phyloP scores from a whole-genome alignment of 305 asterid species.

The Euphrasia arctica region DNA sequence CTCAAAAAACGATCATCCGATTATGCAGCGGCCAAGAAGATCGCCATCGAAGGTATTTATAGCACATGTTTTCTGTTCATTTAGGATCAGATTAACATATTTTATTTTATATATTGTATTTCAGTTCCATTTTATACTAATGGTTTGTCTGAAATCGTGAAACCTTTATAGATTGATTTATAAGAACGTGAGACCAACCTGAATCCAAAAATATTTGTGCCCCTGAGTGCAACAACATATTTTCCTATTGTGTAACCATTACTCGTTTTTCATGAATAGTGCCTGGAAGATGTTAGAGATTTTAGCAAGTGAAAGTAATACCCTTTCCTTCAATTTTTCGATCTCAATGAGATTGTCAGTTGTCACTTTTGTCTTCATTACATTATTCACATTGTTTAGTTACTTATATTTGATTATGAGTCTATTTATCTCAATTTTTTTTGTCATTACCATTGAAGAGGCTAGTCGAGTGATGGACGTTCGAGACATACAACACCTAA shows the following conservation, averaged over 20 bases:
- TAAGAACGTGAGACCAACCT: too few species aligned
- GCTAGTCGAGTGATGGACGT: conserved; percentile 58
- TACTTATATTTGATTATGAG: background rate
- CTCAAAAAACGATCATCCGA: conserved; percentile 21
- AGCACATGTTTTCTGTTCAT: background rate
- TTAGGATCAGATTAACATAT: background rate
- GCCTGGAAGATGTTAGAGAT: background rate
- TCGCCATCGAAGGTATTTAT: background rate
- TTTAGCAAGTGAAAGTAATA: too few species aligned
- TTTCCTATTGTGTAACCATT: background rate
- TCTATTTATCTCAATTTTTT: background rate
- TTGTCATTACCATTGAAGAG: conserved; percentile 29
- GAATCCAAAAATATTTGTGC: too few species aligned
- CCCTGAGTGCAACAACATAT: too few species aligned
- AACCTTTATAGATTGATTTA: too few species aligned
- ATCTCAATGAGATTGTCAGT: background rate
- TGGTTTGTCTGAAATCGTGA: too few species aligned
- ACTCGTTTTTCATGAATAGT: background rate
- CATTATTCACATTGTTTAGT: background rate
- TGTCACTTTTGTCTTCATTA: background rate
- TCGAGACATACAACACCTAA: conserved; percentile 48
- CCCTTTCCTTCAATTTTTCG: background rate
- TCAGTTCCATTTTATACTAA: too few species aligned
- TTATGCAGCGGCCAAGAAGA: conserved; percentile 7
- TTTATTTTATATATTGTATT: background rate